Conservation (phyloP, 805 yeast genomes). For the Candida arabinofermentans region DNA sequence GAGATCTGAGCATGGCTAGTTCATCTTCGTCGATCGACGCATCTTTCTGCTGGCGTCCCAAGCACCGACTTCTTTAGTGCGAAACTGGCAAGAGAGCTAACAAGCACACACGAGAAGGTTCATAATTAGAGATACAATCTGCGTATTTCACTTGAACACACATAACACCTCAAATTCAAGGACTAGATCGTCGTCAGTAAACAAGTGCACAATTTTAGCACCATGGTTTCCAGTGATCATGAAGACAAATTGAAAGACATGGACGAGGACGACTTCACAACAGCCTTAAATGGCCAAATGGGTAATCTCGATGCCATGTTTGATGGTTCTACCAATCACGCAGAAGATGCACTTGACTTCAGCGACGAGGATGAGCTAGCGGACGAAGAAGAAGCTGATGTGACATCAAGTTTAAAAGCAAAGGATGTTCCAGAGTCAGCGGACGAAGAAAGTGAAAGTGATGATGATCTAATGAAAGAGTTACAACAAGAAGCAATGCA, state of each 20-base stretch:
- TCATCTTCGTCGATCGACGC: too few species aligned
- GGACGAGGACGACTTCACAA: slow-evolving; percentile 31
- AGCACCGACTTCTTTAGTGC: too few species aligned
- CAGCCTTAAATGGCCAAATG: slow-evolving; percentile 31
- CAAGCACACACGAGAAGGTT: too few species aligned
- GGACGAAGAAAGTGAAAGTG: slow-evolving; percentile 36
- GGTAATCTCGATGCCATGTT: slow-evolving; percentile 31
- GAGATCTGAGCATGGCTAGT: too few species aligned
- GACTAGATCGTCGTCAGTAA: too few species aligned
- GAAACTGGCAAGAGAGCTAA: too few species aligned
- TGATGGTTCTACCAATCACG: slow-evolving; percentile 62
- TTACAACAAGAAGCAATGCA: slow-evolving; percentile 35
- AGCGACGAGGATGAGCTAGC: slow-evolving; percentile 95
- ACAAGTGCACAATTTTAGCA: neutral
- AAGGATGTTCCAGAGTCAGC: slow-evolving; percentile 37
- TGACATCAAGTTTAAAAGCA: slow-evolving; percentile 23
- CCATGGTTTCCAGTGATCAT: slow-evolving; percentile 4
- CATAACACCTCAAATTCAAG: too few species aligned
- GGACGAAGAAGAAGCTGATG: slow-evolving; percentile 63
- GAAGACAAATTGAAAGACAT: neutral
- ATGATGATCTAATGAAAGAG: slow-evolving; percentile 36
- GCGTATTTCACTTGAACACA: too few species aligned
- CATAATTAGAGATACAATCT: too few species aligned
- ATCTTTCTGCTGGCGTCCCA: too few species aligned
- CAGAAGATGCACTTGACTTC: slow-evolving; percentile 89